Evolutionary conservation across 345 rosid species (phyloP).

Genomic region (Citrus glauca): DNA sequence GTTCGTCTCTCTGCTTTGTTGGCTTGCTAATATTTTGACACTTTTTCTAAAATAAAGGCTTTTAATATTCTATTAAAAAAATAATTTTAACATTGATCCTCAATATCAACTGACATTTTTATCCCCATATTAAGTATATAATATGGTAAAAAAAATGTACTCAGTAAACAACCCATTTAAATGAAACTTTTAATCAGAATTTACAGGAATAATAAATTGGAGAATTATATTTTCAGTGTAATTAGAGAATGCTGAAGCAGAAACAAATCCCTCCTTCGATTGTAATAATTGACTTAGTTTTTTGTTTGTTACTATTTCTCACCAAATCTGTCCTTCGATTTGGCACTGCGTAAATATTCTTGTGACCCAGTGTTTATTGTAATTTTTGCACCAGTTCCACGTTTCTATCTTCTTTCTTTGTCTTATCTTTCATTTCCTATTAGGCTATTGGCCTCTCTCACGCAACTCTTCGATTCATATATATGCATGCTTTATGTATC

Average conservation of each 20-base stretch:
- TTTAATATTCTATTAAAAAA: no score
- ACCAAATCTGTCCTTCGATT: neutral
- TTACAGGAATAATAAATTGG: neutral
- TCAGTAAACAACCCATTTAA: no score
- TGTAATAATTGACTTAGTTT: constrained; percentile 6
- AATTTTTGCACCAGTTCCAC: neutral
- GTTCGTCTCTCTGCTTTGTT: no score
- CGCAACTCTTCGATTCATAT: neutral
- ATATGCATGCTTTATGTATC: no score
- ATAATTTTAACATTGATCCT: no score
- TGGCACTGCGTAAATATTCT: neutral
- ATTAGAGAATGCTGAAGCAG: neutral
- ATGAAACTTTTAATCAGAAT: no score
- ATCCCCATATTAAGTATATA: no score
- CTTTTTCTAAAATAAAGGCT: no score
- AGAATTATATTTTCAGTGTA: neutral
- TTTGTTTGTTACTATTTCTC: constrained; percentile 9
- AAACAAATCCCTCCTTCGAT: neutral
- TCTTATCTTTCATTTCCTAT: neutral
- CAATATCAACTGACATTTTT: no score
- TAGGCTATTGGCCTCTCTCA: no score
- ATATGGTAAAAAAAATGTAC: no score
- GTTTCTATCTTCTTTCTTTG: neutral
- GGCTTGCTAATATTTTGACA: no score
- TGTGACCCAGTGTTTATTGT: neutral